Evolutionary conservation across 768 basidiomycete genomes (phyloP).

Genomic region (Mycena vulgaris): DNA sequence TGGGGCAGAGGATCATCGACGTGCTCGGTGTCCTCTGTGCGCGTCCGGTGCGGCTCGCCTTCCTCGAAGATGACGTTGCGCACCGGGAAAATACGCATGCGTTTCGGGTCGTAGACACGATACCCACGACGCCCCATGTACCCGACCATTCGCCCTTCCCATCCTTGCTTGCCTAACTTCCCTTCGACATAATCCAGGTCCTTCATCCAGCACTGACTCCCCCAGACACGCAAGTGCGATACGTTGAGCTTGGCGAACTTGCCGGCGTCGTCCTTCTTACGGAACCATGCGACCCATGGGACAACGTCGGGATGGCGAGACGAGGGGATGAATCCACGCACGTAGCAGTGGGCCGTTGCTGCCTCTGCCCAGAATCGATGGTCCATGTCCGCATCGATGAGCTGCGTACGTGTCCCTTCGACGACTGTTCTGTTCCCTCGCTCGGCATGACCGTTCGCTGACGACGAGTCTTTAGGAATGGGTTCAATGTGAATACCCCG

Average conservation of each 20-base stretch:
- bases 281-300: slow-evolving; percentile 23
- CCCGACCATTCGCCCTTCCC: slow-evolving; percentile 35
- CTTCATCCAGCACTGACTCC: not conserved
- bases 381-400: slow-evolving; percentile 6
- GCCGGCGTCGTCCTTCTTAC: not conserved
- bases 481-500: slow-evolving; percentile 39
- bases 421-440: slow-evolving; percentile 38
- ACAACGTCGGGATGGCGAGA: slow-evolving; percentile 12
- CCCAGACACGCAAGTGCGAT: slow-evolving; percentile 1
- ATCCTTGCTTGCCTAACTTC: slow-evolving; percentile 35
- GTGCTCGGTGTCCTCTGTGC: not conserved
- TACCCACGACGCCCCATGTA: slow-evolving; percentile 38
- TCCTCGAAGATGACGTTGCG: slow-evolving; percentile 33
- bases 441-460: slow-evolving; percentile 46
- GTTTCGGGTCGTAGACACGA: slow-evolving; percentile 20
- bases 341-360: slow-evolving; percentile 33
- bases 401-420: slow-evolving; percentile 31
- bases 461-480: slow-evolving; percentile 37
- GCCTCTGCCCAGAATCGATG: slow-evolving; percentile 4
- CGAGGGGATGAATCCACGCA: slow-evolving; percentile 43
- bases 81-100: slow-evolving; percentile 20
- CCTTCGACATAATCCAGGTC: slow-evolving; percentile 33
- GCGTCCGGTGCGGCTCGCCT: slow-evolving; percentile 16
- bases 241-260: slow-evolving; percentile 4
- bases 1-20: not conserved